Base-by-base conservation (phyloP, 1,139 yeast genomes). In the Kodamaea arcana region DNA sequence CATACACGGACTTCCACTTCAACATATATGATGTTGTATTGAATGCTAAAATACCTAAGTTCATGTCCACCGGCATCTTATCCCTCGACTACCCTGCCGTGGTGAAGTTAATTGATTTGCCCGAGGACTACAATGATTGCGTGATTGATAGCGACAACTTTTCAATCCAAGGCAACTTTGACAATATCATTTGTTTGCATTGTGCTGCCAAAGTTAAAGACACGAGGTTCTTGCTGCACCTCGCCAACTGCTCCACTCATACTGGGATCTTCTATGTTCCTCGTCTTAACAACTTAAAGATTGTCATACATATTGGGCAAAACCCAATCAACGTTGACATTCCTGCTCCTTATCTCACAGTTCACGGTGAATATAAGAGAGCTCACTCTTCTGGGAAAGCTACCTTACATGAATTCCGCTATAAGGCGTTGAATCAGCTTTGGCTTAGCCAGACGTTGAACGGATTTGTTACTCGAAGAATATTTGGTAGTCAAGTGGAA, bases 321-420 rank as follows among this genome's bases (percentile, higher is more conserved):
- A 38, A 53, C 43, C 69, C 54, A 28, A 56, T 51, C 4, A 54
- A 54, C 29, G 42, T 60, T 2, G 53, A 58, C 23, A 58, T 75
- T 16, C 67, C 73, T 12, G 83, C 85, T 0, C 92, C 92, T 2
- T 83, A 82, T 49, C 60, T 83, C 50, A 81, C 85, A 32, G 63
- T 68, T 4, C 87, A 82, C 52, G 94, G 94, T 20, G 92, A 83
- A 52, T 72, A 80, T 9, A 82, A 83, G 31, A 62, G 67, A 8
- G 65, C 76, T 6, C 61, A 67, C 42, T 65, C 70, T 11, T 72
- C 75, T 9, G 79, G 79, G 18, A 78, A 72, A 37, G 84, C 86
- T 0, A 64, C 64, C 0, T 62, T 83, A 40, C 73, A 71, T 46
- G 43, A 60, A 17, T 63, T 58, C 25, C 65, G 92, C 35, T 81